Conservation (phyloP, 148 eudicot genomes). For the Persicaria maculosa region DNA sequence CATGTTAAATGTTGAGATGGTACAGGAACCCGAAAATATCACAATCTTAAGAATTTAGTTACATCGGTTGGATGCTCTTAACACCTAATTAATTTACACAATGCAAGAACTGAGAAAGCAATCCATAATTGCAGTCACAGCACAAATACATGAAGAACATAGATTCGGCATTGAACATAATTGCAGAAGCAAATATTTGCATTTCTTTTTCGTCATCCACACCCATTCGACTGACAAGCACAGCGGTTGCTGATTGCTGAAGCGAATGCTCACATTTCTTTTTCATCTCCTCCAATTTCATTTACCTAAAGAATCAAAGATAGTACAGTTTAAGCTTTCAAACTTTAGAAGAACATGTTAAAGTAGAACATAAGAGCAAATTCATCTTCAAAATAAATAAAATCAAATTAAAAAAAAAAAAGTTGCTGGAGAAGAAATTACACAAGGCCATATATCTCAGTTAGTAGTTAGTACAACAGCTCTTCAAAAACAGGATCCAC, state of each 20-base stretch:
- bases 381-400: too few species aligned
- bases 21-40: not conserved
- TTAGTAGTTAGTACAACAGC: slow-evolving; percentile 51
- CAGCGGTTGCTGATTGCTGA: not conserved
- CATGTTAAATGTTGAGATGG: not conserved
- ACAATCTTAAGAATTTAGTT: not conserved
- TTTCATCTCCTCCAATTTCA: too few species aligned
- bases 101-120: not conserved
- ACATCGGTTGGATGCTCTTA: not conserved
- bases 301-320: not conserved
- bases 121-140: too few species aligned
- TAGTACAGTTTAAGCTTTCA: not conserved
- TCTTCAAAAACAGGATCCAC: slow-evolving; percentile 93
- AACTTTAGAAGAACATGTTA: too few species aligned
- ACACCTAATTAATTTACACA: not conserved
- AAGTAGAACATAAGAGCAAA: not conserved
- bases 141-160: too few species aligned
- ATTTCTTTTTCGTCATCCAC: not conserved
- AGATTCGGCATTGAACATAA: too few species aligned
- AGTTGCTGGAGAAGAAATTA: too few species aligned
- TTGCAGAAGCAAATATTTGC: not conserved
- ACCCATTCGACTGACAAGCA: not conserved
- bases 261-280: too few species aligned
- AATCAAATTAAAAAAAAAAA: too few species aligned
- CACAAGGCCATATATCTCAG: too few species aligned